A percentile compares a stretch with the other conserved stretches of the same genome.
These are phyloP conservation scores for Sclerotinia borealis DNA, from an alignment of 2,329 filamentous ascomycete species.

Conservation along the genomic window DNA sequence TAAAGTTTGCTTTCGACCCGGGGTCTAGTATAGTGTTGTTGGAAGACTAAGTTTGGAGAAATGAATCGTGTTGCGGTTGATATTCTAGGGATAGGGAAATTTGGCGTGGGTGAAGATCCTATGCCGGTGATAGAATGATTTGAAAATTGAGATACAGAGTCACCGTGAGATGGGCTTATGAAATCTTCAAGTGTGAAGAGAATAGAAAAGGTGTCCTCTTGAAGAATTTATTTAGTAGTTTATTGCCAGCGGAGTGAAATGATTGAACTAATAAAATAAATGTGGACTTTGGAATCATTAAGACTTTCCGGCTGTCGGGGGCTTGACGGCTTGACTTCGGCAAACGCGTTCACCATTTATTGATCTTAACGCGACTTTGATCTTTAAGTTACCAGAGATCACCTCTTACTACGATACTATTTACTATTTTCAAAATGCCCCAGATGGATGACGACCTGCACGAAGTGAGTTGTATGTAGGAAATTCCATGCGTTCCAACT, in stretches of 20 bases:
- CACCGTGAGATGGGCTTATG: not conserved
- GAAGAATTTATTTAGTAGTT: not conserved
- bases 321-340: not conserved
- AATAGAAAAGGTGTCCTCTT: not conserved
- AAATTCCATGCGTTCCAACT: not conserved
- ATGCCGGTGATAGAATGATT: not conserved
- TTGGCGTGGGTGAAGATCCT: too few relatives aligned
- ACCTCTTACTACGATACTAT: not conserved
- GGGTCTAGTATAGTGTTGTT: not conserved
- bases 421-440: slow-evolving; percentile 16
- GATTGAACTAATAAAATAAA: not conserved
- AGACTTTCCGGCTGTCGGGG: too few relatives aligned
- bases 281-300: not conserved
- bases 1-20: not conserved
- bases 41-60: not conserved
- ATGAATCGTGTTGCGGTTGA: not conserved
- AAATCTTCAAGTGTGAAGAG: too few relatives aligned
- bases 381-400: not conserved
- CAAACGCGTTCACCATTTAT: not conserved
- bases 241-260: not conserved
- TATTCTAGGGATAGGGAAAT: not conserved
- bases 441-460: slow-evolving; percentile 24
- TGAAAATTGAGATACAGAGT: not conserved
- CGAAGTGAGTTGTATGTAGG: slow-evolving; percentile 16
- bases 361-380: not conserved